Percentiles rank a stretch among this genome's conserved stretches.
phyloP scores from a whole-genome alignment of 305 asterid species.

The Fraxinus baroniana region DNA sequence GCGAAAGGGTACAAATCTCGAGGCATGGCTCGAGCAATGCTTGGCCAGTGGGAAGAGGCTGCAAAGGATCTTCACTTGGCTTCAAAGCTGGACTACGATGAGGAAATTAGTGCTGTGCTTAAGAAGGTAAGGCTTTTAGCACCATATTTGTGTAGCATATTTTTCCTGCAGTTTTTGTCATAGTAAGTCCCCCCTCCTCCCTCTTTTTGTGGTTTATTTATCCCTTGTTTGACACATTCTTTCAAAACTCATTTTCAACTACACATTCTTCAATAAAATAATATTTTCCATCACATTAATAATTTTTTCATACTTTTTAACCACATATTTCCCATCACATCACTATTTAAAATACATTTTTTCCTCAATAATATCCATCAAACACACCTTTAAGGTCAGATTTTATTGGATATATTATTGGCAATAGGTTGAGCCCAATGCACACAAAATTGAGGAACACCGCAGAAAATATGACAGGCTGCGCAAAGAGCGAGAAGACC shows the following conservation, averaged over 20 bases:
- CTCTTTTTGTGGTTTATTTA: no score
- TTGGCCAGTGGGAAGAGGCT: slow-evolving; percentile 92
- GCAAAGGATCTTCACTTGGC: slow-evolving; percentile 92
- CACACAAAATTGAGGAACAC: slow-evolving; percentile 87
- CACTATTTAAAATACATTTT: no score
- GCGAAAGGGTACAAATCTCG: slow-evolving; percentile 98
- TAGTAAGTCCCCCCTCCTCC: not conserved
- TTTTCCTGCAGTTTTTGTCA: not conserved
- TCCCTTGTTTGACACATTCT: no score
- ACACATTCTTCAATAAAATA: no score
- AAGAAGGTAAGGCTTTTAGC: slow-evolving; percentile 62
- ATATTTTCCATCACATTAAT: no score
- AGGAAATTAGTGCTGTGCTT: slow-evolving; percentile 77
- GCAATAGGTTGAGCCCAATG: slow-evolving; percentile 84
- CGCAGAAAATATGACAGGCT: slow-evolving; percentile 83
- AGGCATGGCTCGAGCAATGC: slow-evolving; percentile 87
- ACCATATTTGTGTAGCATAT: not conserved
- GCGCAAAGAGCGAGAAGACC: slow-evolving; percentile 78
- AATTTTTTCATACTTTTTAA: no score
- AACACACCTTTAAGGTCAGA: no score
- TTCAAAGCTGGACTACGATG: slow-evolving; percentile 86
- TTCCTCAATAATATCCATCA: no score
- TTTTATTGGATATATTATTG: not conserved
- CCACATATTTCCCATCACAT: no score
- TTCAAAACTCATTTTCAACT: no score